A percentile compares a stretch with the other conserved stretches of the same genome.
phyloP scores from a whole-genome alignment of 257 asterid species.

The Vinca minor region DNA sequence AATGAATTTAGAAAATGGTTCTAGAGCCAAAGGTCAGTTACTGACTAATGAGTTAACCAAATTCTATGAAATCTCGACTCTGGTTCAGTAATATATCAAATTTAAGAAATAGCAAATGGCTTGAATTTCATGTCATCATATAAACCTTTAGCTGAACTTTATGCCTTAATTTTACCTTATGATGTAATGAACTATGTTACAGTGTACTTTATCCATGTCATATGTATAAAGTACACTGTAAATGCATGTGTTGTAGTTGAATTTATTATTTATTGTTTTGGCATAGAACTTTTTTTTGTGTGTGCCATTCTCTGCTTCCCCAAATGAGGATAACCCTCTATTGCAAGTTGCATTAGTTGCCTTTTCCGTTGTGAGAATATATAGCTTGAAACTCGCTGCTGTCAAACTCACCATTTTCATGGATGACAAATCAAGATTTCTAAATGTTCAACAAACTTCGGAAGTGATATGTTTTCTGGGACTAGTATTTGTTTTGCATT shows the following conservation, averaged over 20 bases:
- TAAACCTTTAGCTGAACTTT: no score
- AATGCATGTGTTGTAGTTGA: neutral
- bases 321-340: neutral
- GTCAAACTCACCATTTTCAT: neutral
- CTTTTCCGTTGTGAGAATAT: neutral
- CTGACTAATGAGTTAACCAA: neutral
- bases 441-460: slow-evolving; percentile 2
- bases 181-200: neutral
- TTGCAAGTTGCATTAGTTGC: neutral
- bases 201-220: neutral
- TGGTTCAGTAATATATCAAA: neutral
- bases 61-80: neutral
- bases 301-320: neutral
- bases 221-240: neutral
- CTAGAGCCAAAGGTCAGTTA: slow-evolving; percentile 14
- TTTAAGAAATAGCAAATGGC: neutral
- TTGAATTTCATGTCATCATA: neutral
- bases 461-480: slow-evolving; percentile 15
- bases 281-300: neutral
- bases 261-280: neutral
- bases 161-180: no score
- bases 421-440: neutral
- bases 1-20: slow-evolving; percentile 42
- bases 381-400: neutral
- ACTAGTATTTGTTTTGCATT: neutral